These are phyloP conservation scores for Cladophialophora exuberans DNA, from an alignment of 2,329 filamentous ascomycete genomes.

Conservation along the genomic window DNA sequence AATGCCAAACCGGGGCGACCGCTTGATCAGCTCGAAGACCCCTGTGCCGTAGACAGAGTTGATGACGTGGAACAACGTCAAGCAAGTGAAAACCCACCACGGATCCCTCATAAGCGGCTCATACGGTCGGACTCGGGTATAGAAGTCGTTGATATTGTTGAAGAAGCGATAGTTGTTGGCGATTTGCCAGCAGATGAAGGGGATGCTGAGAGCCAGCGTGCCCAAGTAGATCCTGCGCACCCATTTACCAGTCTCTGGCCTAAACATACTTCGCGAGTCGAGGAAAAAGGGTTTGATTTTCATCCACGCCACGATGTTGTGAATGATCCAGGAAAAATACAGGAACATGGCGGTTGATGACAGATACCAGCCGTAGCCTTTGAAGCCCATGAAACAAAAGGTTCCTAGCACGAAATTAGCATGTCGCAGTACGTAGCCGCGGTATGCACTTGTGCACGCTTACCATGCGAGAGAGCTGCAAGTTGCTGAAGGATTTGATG, in stretches of 20 bases:
- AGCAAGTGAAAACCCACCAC: slow-evolving; percentile 68
- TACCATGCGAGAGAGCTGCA: slow-evolving; percentile 27
- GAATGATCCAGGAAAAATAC: slow-evolving; percentile 65
- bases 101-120: slow-evolving; percentile 67
- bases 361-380: slow-evolving; percentile 66
- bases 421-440: not conserved
- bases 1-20: slow-evolving; percentile 66
- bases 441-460: not conserved
- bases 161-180: slow-evolving; percentile 69
- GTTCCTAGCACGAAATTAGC: slow-evolving; percentile 17
- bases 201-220: slow-evolving; percentile 61
- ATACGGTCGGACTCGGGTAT: slow-evolving; percentile 59
- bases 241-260: slow-evolving; percentile 29
- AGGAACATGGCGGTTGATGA: slow-evolving; percentile 63
- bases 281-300: slow-evolving; percentile 66
- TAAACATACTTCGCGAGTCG: slow-evolving; percentile 51
- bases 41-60: slow-evolving; percentile 57
- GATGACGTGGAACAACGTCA: slow-evolving; percentile 63
- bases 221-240: slow-evolving; percentile 53
- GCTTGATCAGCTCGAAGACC: slow-evolving; percentile 58
- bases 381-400: slow-evolving; percentile 56
- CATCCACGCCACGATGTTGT: slow-evolving; percentile 70
- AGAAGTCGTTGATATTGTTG: slow-evolving; percentile 58
- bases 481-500: slow-evolving; percentile 24
- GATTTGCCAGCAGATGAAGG: slow-evolving; percentile 68